These are phyloP conservation scores for Lepidopterella palustris DNA, from an alignment of 495 filamentous ascomycete genomes.

Conservation along the genomic window DNA sequence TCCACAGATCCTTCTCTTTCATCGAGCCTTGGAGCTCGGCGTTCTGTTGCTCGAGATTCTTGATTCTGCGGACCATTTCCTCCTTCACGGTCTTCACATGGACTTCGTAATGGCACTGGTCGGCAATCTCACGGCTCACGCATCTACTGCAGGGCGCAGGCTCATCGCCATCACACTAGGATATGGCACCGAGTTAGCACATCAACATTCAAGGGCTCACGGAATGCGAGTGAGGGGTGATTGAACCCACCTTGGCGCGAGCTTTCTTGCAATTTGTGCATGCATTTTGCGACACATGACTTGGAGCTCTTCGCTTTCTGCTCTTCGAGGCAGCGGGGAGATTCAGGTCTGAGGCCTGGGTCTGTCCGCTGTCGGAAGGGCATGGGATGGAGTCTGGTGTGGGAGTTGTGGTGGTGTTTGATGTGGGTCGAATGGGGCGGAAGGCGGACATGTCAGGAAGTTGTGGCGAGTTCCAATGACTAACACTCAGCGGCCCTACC, in stretches of 20 bases:
- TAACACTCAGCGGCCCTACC: neutral
- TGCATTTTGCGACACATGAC: conserved; percentile 31
- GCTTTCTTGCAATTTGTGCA: conserved; percentile 34
- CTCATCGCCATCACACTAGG: conserved; percentile 19
- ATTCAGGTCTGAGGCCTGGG: neutral
- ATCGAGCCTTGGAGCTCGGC: conserved; percentile 22
- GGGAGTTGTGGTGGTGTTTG: neutral
- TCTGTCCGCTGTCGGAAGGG: neutral
- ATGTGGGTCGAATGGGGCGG: neutral
- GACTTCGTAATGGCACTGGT: conserved; percentile 22
- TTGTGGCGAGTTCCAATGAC: neutral
- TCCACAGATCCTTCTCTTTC: conserved; percentile 34
- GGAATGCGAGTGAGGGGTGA: neutral
- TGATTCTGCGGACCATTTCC: conserved; percentile 20
- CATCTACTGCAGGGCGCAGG: conserved; percentile 16
- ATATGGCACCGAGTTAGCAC: neutral
- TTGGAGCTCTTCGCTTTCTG: conserved; percentile 21
- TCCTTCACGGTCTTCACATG: conserved; percentile 21
- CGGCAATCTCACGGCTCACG: conserved; percentile 4
- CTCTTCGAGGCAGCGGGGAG: neutral
- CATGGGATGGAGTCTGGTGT: neutral
- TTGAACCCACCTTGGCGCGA: conserved; percentile 27
- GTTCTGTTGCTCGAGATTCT: conserved; percentile 24
- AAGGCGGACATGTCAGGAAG: neutral
- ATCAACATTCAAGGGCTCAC: neutral